These are phyloP conservation scores for Xylariales sp. DNA, from an alignment of 2,329 filamentous ascomycete genomes.

Conservation along the genomic window DNA sequence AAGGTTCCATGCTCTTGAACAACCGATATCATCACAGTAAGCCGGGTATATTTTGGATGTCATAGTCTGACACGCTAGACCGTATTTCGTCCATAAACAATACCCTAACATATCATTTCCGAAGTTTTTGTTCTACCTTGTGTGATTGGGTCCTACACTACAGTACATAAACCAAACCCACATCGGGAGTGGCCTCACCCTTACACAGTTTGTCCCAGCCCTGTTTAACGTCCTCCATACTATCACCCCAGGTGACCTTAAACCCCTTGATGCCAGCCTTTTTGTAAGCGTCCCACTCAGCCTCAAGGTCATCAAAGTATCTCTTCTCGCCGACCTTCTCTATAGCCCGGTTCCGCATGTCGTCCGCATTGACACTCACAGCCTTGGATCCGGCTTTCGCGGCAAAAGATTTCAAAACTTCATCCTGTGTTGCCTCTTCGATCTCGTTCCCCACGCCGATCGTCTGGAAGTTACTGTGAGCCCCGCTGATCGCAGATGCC, in stretches of 20 bases:
- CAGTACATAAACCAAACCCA: conserved; percentile 24
- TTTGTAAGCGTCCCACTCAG: conserved; percentile 17
- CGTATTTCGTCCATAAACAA: no score
- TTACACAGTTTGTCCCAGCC: conserved; percentile 23
- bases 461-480: conserved; percentile 10
- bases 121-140: no score
- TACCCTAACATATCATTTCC: no score
- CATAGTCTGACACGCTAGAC: no score
- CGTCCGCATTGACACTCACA: conserved; percentile 16
- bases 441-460: conserved; percentile 18
- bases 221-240: conserved; percentile 21
- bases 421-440: conserved; percentile 10
- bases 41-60: no score
- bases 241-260: conserved; percentile 20
- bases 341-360: conserved; percentile 19
- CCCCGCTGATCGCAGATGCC: conserved; percentile 13
- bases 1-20: no score
- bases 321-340: conserved; percentile 16
- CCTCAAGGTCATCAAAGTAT: conserved; percentile 16
- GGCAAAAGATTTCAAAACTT: background rate
- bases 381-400: conserved; percentile 10
- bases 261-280: conserved; percentile 18
- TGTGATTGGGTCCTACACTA: no score
- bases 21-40: no score
- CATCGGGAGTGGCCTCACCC: conserved; percentile 19